A percentile compares a stretch with the other conserved stretches of the same genome.
Conservation (phyloP, 331 rosid genomes). For the Quercus lobata region DNA sequence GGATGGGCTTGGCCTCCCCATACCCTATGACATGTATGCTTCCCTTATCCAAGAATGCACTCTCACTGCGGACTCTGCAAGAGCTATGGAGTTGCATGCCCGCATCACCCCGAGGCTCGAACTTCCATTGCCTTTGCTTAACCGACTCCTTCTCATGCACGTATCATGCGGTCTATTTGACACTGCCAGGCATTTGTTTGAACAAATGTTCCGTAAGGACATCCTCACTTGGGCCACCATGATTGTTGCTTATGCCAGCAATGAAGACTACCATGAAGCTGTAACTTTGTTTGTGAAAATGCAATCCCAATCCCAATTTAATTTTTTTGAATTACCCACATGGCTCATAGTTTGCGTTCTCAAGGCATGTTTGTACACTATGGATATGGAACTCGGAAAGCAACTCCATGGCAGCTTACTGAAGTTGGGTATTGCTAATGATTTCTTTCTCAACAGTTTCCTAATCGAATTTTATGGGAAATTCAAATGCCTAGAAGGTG, state of each 20-base stretch:
- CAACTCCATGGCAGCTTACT: conserved; percentile 47
- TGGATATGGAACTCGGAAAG: conserved; percentile 39
- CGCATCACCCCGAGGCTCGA: conserved; percentile 33
- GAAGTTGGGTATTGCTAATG: conserved; percentile 30
- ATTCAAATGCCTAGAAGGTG: conserved; percentile 35
- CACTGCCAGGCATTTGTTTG: conserved; percentile 23
- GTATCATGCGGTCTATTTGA: conserved; percentile 18
- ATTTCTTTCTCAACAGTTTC: conserved; percentile 34
- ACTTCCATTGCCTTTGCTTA: conserved; percentile 35
- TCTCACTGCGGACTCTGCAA: conserved; percentile 23
- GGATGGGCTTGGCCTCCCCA: conserved; percentile 35
- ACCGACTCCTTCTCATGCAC: conserved; percentile 50
- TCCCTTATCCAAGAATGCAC: conserved; percentile 48
- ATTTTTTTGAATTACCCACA: conserved; percentile 22
- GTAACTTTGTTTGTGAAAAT: conserved; percentile 8
- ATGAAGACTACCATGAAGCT: conserved; percentile 11
- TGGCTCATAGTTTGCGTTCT: conserved; percentile 51
- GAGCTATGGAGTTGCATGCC: conserved; percentile 28
- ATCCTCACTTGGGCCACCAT: conserved; percentile 46
- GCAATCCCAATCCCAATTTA: conserved; percentile 26
- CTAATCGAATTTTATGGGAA: conserved; percentile 51
- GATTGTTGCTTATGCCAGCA: conserved; percentile 13
- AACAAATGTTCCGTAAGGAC: conserved; percentile 13
- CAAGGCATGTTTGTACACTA: conserved; percentile 35
- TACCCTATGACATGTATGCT: conserved; percentile 41